Percentiles rank a stretch among this genome's conserved stretches.
phyloP scores from a whole-genome alignment of 768 basidiomycete species.

The Jaapia argillacea region DNA sequence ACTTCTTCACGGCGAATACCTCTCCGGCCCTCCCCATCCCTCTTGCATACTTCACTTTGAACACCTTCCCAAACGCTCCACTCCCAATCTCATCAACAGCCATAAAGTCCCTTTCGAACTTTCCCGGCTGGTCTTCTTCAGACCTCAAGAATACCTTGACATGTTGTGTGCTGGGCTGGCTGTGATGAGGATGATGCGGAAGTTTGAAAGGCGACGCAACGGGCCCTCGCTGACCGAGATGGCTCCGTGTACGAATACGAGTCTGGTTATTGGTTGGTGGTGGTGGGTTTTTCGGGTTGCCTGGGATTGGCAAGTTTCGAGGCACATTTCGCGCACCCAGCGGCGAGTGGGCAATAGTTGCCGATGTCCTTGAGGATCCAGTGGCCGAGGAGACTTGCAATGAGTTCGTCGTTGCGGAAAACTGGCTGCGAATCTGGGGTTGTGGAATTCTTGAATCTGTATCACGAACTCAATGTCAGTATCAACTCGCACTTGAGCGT shows the following conservation, averaged over 20 bases:
- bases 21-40: constrained; percentile 18
- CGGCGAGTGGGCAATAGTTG: not conserved
- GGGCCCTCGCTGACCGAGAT: not conserved
- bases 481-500: not conserved
- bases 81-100: constrained; percentile 77
- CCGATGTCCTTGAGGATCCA: not conserved
- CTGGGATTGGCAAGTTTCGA: too few relatives aligned
- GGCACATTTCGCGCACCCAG: not conserved
- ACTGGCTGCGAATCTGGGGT: constrained; percentile 10
- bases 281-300: too few relatives aligned
- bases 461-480: constrained; percentile 1
- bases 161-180: not conserved
- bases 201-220: not conserved
- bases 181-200: not conserved
- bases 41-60: constrained; percentile 50
- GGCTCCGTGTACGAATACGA: not conserved
- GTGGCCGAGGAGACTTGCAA: not conserved
- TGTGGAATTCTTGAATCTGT: constrained; percentile 19
- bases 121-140: constrained; percentile 43
- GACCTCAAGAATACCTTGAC: constrained; percentile 3
- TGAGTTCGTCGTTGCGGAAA: not conserved
- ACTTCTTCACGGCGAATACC: constrained; percentile 88
- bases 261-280: too few relatives aligned
- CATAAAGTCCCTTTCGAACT: constrained; percentile 74
- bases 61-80: constrained; percentile 90